Evolutionary conservation across 257 asterid genomes (phyloP).

Genomic region (Scutellaria baicalensis): DNA sequence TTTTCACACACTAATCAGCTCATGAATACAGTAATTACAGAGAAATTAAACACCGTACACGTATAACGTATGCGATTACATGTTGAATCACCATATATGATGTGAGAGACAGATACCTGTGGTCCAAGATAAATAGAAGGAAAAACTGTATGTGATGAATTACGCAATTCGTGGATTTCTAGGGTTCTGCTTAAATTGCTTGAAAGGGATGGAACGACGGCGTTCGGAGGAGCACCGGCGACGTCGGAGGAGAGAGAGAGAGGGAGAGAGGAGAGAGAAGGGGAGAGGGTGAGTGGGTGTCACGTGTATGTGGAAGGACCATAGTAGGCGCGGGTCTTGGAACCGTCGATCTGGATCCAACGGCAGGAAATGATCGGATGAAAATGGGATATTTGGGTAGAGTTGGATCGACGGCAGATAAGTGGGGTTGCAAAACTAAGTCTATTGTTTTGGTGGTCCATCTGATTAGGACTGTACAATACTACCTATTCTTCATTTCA

Average conservation of each 20-base stretch:
- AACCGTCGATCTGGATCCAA: slow-evolving; percentile 27
- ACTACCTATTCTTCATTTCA: background rate
- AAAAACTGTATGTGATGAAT: background rate
- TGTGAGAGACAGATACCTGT: slow-evolving; percentile 22
- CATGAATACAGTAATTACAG: background rate
- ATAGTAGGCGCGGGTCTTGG: slow-evolving; percentile 18
- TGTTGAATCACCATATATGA: background rate
- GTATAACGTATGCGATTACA: background rate
- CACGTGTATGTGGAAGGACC: slow-evolving; percentile 25
- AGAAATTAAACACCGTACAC: background rate
- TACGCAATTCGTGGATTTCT: slow-evolving; percentile 2
- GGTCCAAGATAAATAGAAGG: slow-evolving; percentile 7
- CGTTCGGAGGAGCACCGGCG: slow-evolving; percentile 23
- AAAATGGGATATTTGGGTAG: background rate
- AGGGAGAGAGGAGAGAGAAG: slow-evolving; percentile 7
- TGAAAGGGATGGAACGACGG: slow-evolving; percentile 11
- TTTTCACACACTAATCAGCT: background rate
- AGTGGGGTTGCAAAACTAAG: background rate
- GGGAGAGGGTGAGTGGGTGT: slow-evolving; percentile 22
- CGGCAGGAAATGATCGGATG: slow-evolving; percentile 16
- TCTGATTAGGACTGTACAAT: background rate
- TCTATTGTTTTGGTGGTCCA: background rate
- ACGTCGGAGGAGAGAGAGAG: slow-evolving; percentile 1
- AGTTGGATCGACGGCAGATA: slow-evolving; percentile 1
- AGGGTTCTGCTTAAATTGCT: background rate